Evolutionary conservation across 345 rosid species (phyloP).

Genomic region (Citrus hindsii): DNA sequence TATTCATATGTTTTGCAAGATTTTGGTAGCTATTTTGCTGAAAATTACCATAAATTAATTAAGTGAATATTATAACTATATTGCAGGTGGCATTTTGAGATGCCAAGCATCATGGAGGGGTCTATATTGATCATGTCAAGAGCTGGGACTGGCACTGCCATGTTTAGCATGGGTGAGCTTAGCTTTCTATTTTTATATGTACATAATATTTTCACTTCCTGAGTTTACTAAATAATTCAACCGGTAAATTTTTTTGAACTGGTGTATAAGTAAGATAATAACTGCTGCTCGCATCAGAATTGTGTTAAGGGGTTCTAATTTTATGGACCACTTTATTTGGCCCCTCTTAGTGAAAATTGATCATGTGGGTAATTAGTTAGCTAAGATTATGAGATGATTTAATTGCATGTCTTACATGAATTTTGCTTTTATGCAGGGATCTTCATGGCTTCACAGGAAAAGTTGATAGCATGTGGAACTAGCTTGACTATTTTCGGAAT

Average conservation of each 20-base stretch:
- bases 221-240: too few species aligned
- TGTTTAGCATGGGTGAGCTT: constrained; percentile 85
- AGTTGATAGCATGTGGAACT: constrained; percentile 69
- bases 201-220: neutral
- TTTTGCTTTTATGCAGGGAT: constrained; percentile 45
- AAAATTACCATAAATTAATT: neutral
- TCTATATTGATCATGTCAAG: constrained; percentile 77
- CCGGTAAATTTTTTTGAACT: too few species aligned
- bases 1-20: neutral
- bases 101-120: constrained; percentile 82
- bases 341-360: too few species aligned
- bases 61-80: neutral
- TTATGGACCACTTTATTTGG: too few species aligned
- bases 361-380: too few species aligned
- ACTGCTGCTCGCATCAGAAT: too few species aligned
- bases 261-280: too few species aligned
- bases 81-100: constrained; percentile 67
- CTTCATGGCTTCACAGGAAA: constrained; percentile 81
- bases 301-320: too few species aligned
- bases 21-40: neutral
- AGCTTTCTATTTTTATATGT: neutral
- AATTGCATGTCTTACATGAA: too few species aligned
- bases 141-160: constrained; percentile 93
- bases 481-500: constrained; percentile 49
- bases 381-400: too few species aligned